These are phyloP conservation scores for Kwoniella dejecticola DNA, from an alignment of 768 basidiomycete species.

Conservation along the genomic window DNA sequence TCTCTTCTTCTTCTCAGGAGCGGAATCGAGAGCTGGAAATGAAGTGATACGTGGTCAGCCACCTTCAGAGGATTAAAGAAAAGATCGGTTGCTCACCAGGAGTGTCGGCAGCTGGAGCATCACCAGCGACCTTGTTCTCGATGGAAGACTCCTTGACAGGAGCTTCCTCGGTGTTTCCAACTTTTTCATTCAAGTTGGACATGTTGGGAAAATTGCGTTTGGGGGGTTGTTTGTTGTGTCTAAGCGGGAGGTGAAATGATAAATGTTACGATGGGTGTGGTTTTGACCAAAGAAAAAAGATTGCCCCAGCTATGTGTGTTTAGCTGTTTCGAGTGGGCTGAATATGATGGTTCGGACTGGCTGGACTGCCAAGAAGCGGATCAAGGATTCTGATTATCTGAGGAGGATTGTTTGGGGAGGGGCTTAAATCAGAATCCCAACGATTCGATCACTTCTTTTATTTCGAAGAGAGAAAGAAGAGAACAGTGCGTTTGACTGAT, in stretches of 20 bases:
- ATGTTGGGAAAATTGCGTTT: conserved; percentile 14
- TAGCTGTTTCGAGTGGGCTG: conserved; percentile 27
- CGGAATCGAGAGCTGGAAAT: conserved; percentile 18
- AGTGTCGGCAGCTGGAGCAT: conserved; percentile 28
- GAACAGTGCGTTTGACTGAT: background rate
- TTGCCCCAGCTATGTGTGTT: conserved; percentile 23
- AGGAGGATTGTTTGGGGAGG: conserved; percentile 3
- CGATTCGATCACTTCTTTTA: conserved; percentile 11
- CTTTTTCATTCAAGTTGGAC: conserved; percentile 41
- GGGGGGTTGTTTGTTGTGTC: conserved; percentile 11
- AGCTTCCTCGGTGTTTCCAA: conserved; percentile 40
- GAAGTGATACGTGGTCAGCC: background rate
- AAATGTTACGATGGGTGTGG: conserved; percentile 11
- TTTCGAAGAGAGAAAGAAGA: conserved; percentile 7
- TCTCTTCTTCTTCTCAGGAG: conserved; percentile 49
- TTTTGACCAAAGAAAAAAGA: conserved; percentile 9
- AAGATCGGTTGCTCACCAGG: conserved; percentile 29
- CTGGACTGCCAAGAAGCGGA: conserved; percentile 24
- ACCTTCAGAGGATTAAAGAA: too few relatives aligned
- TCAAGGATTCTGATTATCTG: conserved; percentile 20
- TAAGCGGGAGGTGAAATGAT: background rate
- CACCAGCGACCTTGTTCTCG: conserved; percentile 33
- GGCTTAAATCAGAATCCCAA: conserved; percentile 18
- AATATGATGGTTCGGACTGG: conserved; percentile 7
- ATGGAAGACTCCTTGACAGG: conserved; percentile 45